Evolutionary conservation across 2,329 filamentous ascomycete species (phyloP), one percentile per base, ranked within the genome.

Genomic region (Beauveria bassiana): DNA sequence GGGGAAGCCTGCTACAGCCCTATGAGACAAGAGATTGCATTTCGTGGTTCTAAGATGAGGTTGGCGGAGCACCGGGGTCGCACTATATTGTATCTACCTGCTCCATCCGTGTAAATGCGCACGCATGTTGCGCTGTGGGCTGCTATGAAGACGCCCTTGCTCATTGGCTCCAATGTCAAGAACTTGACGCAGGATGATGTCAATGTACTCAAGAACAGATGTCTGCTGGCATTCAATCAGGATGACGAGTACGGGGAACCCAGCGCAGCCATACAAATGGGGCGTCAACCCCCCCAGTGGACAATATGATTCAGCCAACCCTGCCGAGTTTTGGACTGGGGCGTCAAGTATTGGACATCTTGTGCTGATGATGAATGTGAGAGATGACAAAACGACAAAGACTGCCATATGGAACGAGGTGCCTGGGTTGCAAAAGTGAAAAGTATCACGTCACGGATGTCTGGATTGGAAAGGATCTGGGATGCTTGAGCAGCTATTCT

Each of bases 91-190:
- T 22, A 22, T 22, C 20, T 22, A 22, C 20, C 20, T 22, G 20
- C 20, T 22, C 20, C 20, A 22, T 22, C 20, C 20, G 20, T 22
- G 20, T 22, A 22, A 22, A 22, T 22, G 20, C 71, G 78, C 20
- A 76, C 77, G 2, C 80, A 83, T 65, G 82, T 82, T 65, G 77
- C 77, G 4, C 67, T 82, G 5, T 83, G 81, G 81, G 78, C 77
- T 0, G 73, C 74, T 1, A 75, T 82, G 71, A 82, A 81, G 67
- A 75, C 73, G 5, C 79, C 80, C 0, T 65, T 83, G 22, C 73
- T 83, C 28, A 80, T 83, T 53, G 79, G 80, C 38, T 75, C 77
- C 1, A 66, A 71, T 65, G 70, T 81, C 5, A 67, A 74, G 26
- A 63, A 66, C 0, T 72, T 81, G 9, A 67, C 67, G 1, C 63